These are phyloP conservation scores for Phaeosphaeria sp. DNA, from an alignment of 2,329 filamentous ascomycete species.

Conservation along the genomic window DNA sequence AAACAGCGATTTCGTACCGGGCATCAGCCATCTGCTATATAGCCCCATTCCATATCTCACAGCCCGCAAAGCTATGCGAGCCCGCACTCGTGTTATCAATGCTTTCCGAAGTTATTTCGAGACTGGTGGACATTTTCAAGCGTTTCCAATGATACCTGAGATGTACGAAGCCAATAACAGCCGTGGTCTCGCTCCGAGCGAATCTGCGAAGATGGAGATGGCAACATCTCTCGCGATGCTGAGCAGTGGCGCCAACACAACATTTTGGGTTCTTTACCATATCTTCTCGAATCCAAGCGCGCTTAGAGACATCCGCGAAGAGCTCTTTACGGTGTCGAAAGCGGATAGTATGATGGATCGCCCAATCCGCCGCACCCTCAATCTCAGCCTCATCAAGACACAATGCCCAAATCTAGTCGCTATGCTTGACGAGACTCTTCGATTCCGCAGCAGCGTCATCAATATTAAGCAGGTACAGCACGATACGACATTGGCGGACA, in stretches of 20 bases:
- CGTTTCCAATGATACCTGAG: slow-evolving; percentile 46
- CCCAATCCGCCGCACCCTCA: slow-evolving; percentile 19
- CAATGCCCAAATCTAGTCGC: slow-evolving; percentile 51
- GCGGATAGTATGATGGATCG: neutral
- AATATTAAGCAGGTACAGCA: slow-evolving; percentile 47
- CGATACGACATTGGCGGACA: slow-evolving; percentile 40
- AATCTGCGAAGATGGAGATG: slow-evolving; percentile 53
- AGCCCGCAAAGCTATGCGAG: slow-evolving; percentile 33
- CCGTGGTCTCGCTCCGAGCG: slow-evolving; percentile 41
- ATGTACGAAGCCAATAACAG: slow-evolving; percentile 44
- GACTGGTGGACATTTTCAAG: slow-evolving; percentile 47
- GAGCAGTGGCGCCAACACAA: slow-evolving; percentile 49
- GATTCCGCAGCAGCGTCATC: slow-evolving; percentile 48
- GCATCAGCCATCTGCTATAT: slow-evolving; percentile 32
- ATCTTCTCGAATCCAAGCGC: slow-evolving; percentile 44
- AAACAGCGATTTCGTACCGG: slow-evolving; percentile 28
- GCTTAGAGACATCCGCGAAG: slow-evolving; percentile 40
- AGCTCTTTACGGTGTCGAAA: slow-evolving; percentile 25
- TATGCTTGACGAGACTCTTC: slow-evolving; percentile 52
- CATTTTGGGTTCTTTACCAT: slow-evolving; percentile 53
- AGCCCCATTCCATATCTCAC: neutral
- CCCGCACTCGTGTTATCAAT: slow-evolving; percentile 44
- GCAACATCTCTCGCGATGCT: slow-evolving; percentile 51
- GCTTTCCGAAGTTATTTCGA: slow-evolving; percentile 51
- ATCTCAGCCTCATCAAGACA: slow-evolving; percentile 45